These are phyloP conservation scores for Diddensiella caesifluorescens DNA, from an alignment of 805 yeast species.

Conservation along the genomic window DNA sequence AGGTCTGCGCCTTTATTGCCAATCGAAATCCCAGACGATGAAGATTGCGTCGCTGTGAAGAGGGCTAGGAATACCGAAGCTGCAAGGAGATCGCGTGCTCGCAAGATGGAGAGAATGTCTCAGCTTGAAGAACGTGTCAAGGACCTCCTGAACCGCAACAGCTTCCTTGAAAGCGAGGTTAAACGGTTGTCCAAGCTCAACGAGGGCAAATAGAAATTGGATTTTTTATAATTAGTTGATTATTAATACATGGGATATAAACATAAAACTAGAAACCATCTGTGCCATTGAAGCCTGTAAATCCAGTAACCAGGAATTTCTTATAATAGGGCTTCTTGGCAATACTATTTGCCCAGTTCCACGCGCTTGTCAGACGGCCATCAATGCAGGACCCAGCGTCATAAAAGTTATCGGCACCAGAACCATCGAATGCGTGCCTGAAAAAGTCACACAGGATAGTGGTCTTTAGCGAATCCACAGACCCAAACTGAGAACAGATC, in stretches of 20 bases:
- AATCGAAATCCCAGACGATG: slow-evolving; percentile 46
- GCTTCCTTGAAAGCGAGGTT: slow-evolving; percentile 58
- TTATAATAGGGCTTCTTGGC: slow-evolving; percentile 60
- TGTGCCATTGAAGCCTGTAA: slow-evolving; percentile 68
- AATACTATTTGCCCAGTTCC: slow-evolving; percentile 76
- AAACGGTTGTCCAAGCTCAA: slow-evolving; percentile 38
- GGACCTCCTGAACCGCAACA: slow-evolving; percentile 52
- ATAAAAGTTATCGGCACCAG: slow-evolving; percentile 78
- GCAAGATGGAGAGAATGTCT: slow-evolving; percentile 83
- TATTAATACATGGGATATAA: not conserved
- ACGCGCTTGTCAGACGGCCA: slow-evolving; percentile 73
- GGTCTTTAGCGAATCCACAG: slow-evolving; percentile 46
- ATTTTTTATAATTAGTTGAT: not conserved
- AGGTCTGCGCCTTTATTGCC: slow-evolving; percentile 69
- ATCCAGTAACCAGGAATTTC: slow-evolving; percentile 61
- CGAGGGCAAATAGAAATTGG: not conserved
- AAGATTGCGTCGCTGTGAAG: slow-evolving; percentile 69
- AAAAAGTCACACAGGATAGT: slow-evolving; percentile 47
- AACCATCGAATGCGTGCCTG: slow-evolving; percentile 64
- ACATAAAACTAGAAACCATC: slow-evolving; percentile 34
- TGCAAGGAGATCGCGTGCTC: slow-evolving; percentile 90
- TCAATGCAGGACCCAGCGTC: slow-evolving; percentile 84
- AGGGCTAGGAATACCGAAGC: slow-evolving; percentile 98
- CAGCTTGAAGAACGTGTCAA: slow-evolving; percentile 76
- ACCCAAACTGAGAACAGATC: slow-evolving; percentile 54